Evolutionary conservation across 2,329 filamentous ascomycete genomes (phyloP).

Genomic region (Coniochaeta sp.): DNA sequence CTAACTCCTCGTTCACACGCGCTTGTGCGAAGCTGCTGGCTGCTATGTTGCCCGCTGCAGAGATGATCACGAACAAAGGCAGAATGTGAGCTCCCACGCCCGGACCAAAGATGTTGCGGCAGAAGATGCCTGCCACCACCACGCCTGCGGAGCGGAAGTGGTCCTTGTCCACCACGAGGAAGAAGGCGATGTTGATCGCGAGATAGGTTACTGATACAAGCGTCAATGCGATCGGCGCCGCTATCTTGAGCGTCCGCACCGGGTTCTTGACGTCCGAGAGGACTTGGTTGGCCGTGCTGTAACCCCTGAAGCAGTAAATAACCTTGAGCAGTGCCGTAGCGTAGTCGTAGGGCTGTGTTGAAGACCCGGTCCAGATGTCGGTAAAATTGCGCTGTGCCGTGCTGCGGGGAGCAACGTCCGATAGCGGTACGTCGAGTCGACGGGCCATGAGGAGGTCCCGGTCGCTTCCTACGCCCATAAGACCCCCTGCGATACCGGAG

Average conservation of each 20-base stretch:
- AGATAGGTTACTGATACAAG: constrained; percentile 49
- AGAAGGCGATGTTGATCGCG: constrained; percentile 52
- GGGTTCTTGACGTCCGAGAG: constrained; percentile 51
- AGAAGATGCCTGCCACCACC: constrained; percentile 49
- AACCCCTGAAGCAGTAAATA: constrained; percentile 49
- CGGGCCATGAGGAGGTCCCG: constrained; percentile 10
- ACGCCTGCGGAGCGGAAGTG: constrained; percentile 46
- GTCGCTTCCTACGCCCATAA: constrained; percentile 22
- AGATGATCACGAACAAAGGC: constrained; percentile 36
- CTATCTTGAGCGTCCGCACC: constrained; percentile 49
- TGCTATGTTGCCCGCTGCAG: constrained; percentile 41
- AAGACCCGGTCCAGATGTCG: constrained; percentile 30
- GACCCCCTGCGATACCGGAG: constrained; percentile 29
- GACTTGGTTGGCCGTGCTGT: constrained; percentile 48
- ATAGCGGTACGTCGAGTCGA: constrained; percentile 15
- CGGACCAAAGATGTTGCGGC: constrained; percentile 45
- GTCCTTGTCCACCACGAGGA: constrained; percentile 48
- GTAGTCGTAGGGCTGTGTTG: constrained; percentile 32
- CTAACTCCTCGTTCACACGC: constrained; percentile 39
- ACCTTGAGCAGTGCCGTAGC: constrained; percentile 48
- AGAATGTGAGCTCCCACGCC: constrained; percentile 33
- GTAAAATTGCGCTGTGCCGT: constrained; percentile 33
- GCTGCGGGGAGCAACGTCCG: constrained; percentile 16
- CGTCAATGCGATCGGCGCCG: constrained; percentile 46
- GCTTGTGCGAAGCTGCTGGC: constrained; percentile 41